Conservation (phyloP, 2,329 filamentous ascomycete species). For the Fusarium mexicanum region DNA sequence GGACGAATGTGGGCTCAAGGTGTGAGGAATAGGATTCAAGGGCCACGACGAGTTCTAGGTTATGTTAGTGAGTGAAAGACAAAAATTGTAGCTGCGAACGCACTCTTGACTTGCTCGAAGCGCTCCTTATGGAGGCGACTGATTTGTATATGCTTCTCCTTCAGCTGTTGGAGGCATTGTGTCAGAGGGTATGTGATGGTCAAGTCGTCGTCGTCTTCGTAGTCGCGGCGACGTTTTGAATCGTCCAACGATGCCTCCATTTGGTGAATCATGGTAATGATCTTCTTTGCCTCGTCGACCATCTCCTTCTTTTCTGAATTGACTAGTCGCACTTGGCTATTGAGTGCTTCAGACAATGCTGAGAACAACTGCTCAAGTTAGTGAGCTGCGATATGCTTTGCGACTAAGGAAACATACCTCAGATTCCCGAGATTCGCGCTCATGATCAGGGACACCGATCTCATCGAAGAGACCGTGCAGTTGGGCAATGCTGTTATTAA, state of each 20-base stretch:
- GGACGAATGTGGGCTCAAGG: conserved; percentile 88
- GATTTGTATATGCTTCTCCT: conserved; percentile 86
- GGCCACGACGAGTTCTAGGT: conserved; percentile 85
- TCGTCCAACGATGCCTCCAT: conserved; percentile 94
- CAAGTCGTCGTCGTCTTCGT: conserved; percentile 74
- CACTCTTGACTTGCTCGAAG: conserved; percentile 95
- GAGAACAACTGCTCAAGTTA: conserved; percentile 76
- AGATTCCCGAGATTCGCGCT: conserved; percentile 87
- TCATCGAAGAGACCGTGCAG: conserved; percentile 96
- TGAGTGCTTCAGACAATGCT: conserved; percentile 89
- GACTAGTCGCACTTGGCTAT: conserved; percentile 87
- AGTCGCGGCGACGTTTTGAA: conserved; percentile 70
- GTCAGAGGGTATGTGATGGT: conserved; percentile 85
- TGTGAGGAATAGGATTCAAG: conserved; percentile 97
- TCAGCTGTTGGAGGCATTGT: conserved; percentile 80
- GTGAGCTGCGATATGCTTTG: neutral
- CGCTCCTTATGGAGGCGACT: conserved; percentile 87
- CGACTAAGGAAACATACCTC: conserved; percentile 70
- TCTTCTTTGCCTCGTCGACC: conserved; percentile 86
- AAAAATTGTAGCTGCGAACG: conserved; percentile 42
- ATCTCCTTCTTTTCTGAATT: conserved; percentile 89
- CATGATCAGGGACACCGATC: conserved; percentile 93
- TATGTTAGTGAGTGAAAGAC: conserved; percentile 9
- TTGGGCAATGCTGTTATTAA: conserved; percentile 92
- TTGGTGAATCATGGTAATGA: conserved; percentile 87